Base-by-base conservation (phyloP, 1,139 yeast species). In the Hansenula lynferdii region DNA sequence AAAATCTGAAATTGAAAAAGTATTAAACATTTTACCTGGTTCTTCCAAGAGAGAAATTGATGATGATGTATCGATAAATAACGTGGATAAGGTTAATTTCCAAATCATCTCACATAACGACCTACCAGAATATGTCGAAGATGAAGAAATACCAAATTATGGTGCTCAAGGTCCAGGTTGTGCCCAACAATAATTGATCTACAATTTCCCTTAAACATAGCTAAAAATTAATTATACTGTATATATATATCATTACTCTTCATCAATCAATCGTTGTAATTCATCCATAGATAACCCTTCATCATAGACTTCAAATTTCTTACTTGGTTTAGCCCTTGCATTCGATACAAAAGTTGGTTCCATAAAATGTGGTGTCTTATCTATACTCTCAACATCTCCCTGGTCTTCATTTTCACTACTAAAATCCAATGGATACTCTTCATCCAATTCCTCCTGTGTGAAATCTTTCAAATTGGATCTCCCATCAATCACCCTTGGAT, bases 1-100 rank as follows among this genome's bases (percentile, higher is more conserved):
- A 56, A 75, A 72, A 54, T 70, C 75, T 42, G 92, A 83, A 55
- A 40, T 80, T 7, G 45, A 62, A 20, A 75, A 70, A 44, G 62
- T 83, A 44, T 66, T 65, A 42, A 75, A 77, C 45, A 64, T 80
- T 17, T 62, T 83, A 35, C 89, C 87, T 10, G 65, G 60, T 42
- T 38, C 35, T 12, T 35, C 31, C 23, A 31, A 31, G 27, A 38
- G 35, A 9, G 58, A 70, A 11, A 32, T 28, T 7, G 42, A 44
- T n/a, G 72, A 69, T 3, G 62, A 64, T 23, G 57, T 66, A 20
- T 59, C 71, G 8, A 34, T 32, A 4, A 48, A 42, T 19, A 51
- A 52, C 16, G 46, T 54, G 16, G 57, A 51, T 30, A 51, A 50
- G 19, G 60, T 57, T 8, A 75, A 72, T 39, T 73, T 70, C 45